phyloP scores from a whole-genome alignment of 768 basidiomycete species.

The Dacryopinax primogenitus region DNA sequence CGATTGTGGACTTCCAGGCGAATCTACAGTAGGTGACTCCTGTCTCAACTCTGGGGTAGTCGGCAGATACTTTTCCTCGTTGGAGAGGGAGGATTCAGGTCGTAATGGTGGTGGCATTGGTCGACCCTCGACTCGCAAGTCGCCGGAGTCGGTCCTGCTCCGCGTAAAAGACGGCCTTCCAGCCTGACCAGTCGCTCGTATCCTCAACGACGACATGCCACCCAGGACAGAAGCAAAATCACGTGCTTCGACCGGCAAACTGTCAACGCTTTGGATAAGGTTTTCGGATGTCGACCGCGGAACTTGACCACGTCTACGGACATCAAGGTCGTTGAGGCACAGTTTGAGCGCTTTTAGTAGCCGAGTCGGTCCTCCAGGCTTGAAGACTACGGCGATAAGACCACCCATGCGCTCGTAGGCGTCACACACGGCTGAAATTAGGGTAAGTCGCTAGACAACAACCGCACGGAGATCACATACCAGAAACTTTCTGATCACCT shows the following conservation, averaged over 20 bases:
- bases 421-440: slow-evolving; percentile 44
- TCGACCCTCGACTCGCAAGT: not conserved
- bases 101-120: not conserved
- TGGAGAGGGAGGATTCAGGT: not conserved
- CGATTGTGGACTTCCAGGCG: slow-evolving; percentile 25
- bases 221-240: not conserved
- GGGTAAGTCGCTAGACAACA: slow-evolving; percentile 14
- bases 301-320: slow-evolving; percentile 21
- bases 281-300: slow-evolving; percentile 7
- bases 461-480: not conserved
- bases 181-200: not conserved
- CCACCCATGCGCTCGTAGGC: slow-evolving; percentile 73
- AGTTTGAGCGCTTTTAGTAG: slow-evolving; percentile 55
- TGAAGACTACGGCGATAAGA: slow-evolving; percentile 78
- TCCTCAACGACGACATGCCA: not conserved
- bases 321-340: slow-evolving; percentile 43
- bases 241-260: not conserved
- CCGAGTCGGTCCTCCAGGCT: slow-evolving; percentile 73
- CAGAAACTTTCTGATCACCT: slow-evolving; percentile 36
- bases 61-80: slow-evolving; percentile 10
- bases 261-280: slow-evolving; percentile 3
- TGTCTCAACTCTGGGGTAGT: not conserved
- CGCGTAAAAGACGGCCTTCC: not conserved
- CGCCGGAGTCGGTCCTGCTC: not conserved
- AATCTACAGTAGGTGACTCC: slow-evolving; percentile 13